Evolutionary conservation across 1,139 yeast genomes (phyloP).

Genomic region (Magnusiomyces clavatus): DNA sequence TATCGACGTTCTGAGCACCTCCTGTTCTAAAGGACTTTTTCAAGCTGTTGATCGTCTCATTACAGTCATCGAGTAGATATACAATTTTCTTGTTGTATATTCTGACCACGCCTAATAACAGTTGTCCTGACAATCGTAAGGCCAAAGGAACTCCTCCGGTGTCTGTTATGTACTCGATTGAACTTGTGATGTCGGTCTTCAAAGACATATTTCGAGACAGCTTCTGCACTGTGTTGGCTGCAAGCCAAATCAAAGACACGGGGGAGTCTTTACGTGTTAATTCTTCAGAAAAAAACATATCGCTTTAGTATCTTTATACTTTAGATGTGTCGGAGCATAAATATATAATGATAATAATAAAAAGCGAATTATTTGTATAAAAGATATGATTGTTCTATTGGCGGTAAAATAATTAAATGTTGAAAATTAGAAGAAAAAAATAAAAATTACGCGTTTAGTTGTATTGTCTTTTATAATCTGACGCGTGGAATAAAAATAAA

Average conservation of each 20-base stretch:
- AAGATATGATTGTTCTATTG: too few species aligned
- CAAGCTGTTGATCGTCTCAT: conserved; percentile 65
- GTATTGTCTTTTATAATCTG: too few species aligned
- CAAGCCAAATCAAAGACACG: conserved; percentile 86
- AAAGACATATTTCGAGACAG: conserved; percentile 70
- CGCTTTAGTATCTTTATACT: background rate
- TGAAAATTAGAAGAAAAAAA: too few species aligned
- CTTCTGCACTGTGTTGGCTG: conserved; percentile 80
- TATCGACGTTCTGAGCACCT: conserved; percentile 31
- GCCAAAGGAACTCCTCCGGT: conserved; percentile 48
- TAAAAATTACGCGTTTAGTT: too few species aligned
- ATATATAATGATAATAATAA: background rate
- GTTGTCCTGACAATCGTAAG: conserved; percentile 78
- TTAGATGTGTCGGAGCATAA: background rate
- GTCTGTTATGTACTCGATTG: conserved; percentile 49
- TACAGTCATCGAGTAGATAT: conserved; percentile 76
- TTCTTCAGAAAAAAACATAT: conserved; percentile 40
- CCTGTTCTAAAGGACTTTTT: conserved; percentile 62
- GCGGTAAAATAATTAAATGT: too few species aligned
- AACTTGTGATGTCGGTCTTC: conserved; percentile 61
- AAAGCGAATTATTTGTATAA: too few species aligned
- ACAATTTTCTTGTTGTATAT: conserved; percentile 84
- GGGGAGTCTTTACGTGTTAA: conserved; percentile 67
- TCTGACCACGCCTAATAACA: conserved; percentile 79
- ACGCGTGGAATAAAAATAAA: too few species aligned